Base-by-base conservation (phyloP, 2,329 filamentous ascomycete genomes). In the Colletotrichum viniferum region DNA sequence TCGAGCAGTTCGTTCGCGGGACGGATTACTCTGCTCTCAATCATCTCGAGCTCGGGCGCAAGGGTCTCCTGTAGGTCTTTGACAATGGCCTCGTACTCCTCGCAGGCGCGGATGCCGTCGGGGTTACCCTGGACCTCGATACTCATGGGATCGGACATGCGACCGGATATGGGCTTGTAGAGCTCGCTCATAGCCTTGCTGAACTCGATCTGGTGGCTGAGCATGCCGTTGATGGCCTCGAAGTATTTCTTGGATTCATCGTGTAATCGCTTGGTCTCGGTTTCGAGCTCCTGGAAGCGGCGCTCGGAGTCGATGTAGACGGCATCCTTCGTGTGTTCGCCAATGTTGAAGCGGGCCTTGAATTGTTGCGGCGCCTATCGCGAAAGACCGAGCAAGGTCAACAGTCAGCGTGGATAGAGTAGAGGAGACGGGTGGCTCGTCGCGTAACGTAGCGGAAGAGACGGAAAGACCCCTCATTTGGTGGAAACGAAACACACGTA, bases 221-320 rank as follows among this genome's bases (percentile, higher is more conserved):
- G 91, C 97, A 99, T 99, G 89, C 94, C 95, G 87, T 98, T 98
- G 87, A 99, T 98, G 83, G 97, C 95, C 69, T 98, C 93, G 81
- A 98, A 98, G 86, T 99, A 99, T 87, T 98, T 98, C 85, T 96
- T 94, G 72, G 95, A 98, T 86, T 98, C 96, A 87, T 98, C 95
- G 86, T 98, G 96, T 34, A 98, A 92, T 85, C 94, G 96, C 90
- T 98, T 98, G 43, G 97, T 98, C 87, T 99, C 96, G 78, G 89
- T 94, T 86, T 99, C 97, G 78, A 99, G 91, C 87, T 99, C 97
- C 78, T 95, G 90, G 83, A 98, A 99, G 64, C 97, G 93, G 77
- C 96, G 92, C 84, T 99, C 97, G 78, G 97, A 95, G 85, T 99
- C 97, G 77, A 95, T 93, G 85, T 98, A 99, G 81, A 99, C 94